Base-by-base conservation (phyloP, 805 yeast genomes). In the Lipomyces japonicus region DNA sequence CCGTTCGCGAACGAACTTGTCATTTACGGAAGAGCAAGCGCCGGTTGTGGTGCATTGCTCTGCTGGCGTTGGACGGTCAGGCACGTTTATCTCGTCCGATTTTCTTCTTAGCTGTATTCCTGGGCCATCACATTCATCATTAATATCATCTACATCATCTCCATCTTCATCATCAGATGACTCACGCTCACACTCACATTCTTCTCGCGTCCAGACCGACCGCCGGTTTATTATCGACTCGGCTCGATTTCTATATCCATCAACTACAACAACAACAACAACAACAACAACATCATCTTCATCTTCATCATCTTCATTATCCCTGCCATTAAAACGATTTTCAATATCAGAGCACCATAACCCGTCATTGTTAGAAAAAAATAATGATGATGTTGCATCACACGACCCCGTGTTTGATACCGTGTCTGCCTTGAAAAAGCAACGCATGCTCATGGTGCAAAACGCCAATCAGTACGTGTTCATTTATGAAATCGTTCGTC, bases 1-100 rank as follows among this genome's bases (percentile, higher is more conserved):
- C 23, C 2, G 3, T 57, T 12, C 6, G 7, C 7, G 72, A 10
- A 63, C 80, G 16, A 66, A 75, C 39, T 57, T 66, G 31, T 51
- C 55, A n/a, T n/a, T n/a, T n/a, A n/a, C n/a, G n/a, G n/a, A n/a
- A n/a, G 59, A 64, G n/a, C 64, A 70, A 1, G 68, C 75, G 0
- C 91, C 93, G 19, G 75, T 81, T 4, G 64, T 88, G 40, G 86
- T 85, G 23, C 97, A 91, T 68, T 91, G 98, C 64, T 87, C 96
- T 4, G 97, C 97, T 1, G 98, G 98, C 0, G 89, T 95, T 63
- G 98, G 98, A 18, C 73, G 98, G 50, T 88, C 97, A 0, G 98
- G 98, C 1, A 86, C 96, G 1, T 84, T 82, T 63, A 80, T 89
- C 54, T 79, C 88, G 1, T 69, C 84, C 21, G 95, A 86, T 62